Conservation (phyloP, 306 rosid species). For the Malus sylvestris region DNA sequence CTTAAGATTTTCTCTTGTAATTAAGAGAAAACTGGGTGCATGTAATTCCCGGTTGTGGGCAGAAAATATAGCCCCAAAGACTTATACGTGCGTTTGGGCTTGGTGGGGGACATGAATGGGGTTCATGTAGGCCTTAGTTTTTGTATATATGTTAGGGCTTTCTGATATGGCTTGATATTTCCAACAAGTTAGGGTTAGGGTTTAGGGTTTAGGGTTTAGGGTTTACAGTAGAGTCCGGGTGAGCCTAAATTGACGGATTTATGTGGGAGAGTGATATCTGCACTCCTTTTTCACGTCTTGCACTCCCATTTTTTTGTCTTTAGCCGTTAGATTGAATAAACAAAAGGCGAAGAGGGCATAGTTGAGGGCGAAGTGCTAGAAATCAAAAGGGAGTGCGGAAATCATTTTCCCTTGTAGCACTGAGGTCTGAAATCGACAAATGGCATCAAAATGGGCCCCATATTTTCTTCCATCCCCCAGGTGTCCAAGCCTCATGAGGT, state of each 20-base stretch:
- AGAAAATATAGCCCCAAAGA: background rate
- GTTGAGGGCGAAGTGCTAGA: too few relatives aligned
- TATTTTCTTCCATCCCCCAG: background rate
- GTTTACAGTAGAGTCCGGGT: background rate
- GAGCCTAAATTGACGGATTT: background rate
- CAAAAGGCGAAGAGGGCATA: too few relatives aligned
- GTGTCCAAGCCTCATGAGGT: constrained; percentile 11
- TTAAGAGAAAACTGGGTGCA: too few relatives aligned
- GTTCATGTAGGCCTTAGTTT: background rate
- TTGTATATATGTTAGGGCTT: background rate
- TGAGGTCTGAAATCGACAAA: constrained; percentile 7
- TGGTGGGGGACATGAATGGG: background rate
- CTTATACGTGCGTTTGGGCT: too few relatives aligned
- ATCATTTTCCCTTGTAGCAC: too few relatives aligned
- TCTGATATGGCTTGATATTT: background rate
- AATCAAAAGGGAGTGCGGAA: background rate
- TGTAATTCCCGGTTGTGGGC: background rate
- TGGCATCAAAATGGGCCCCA: constrained; percentile 17
- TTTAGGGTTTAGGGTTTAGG: too few relatives aligned
- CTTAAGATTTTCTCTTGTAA: too few relatives aligned
- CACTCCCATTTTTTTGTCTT: background rate
- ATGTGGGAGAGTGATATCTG: background rate
- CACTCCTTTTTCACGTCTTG: background rate
- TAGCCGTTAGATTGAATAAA: too few relatives aligned
- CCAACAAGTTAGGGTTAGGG: background rate